These are phyloP conservation scores for Geotrichum cucujoidarum DNA, from an alignment of 1,139 yeast species.

Conservation along the genomic window DNA sequence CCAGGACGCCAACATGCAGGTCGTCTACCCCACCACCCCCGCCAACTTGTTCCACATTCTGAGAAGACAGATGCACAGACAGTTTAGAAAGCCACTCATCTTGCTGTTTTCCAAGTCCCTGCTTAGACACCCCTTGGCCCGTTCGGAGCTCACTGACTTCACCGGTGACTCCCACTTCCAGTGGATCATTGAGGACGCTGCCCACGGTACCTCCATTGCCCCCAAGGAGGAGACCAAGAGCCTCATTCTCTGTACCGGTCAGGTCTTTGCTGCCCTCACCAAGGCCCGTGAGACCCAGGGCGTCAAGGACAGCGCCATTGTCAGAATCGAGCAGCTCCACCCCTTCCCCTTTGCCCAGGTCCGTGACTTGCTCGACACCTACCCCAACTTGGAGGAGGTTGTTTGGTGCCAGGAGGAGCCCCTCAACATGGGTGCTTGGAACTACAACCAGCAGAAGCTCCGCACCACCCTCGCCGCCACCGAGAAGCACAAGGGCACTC, in stretches of 20 bases:
- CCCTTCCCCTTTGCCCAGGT: slow-evolving; percentile 98
- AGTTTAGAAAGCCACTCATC: slow-evolving; percentile 93
- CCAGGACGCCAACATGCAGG: slow-evolving; percentile 97
- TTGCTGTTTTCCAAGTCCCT: slow-evolving; percentile 88
- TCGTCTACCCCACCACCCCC: slow-evolving; percentile 97
- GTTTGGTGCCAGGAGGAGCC: slow-evolving; percentile 99
- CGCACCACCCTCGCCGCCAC: slow-evolving; percentile 71
- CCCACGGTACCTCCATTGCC: slow-evolving; percentile 69
- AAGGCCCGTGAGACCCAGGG: slow-evolving; percentile 77
- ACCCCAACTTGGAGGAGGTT: slow-evolving; percentile 79
- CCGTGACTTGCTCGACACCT: slow-evolving; percentile 73
- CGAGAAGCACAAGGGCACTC: slow-evolving; percentile 52
- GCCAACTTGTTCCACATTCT: slow-evolving; percentile 93
- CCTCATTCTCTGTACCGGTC: slow-evolving; percentile 81
- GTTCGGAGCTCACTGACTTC: slow-evolving; percentile 77
- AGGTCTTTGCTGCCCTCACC: slow-evolving; percentile 87
- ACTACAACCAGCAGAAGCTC: slow-evolving; percentile 76
- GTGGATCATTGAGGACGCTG: slow-evolving; percentile 92
- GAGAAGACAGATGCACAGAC: slow-evolving; percentile 99
- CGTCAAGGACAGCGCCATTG: slow-evolving; percentile 78
- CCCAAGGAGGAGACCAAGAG: slow-evolving; percentile 84
- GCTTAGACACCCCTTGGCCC: slow-evolving; percentile 96
- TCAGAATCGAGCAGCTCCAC: slow-evolving; percentile 90
- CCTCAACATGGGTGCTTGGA: slow-evolving; percentile 91
- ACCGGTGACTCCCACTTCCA: slow-evolving; percentile 88